Base-by-base conservation (phyloP, 2,329 filamentous ascomycete genomes). In the Trichoderma sp. region DNA sequence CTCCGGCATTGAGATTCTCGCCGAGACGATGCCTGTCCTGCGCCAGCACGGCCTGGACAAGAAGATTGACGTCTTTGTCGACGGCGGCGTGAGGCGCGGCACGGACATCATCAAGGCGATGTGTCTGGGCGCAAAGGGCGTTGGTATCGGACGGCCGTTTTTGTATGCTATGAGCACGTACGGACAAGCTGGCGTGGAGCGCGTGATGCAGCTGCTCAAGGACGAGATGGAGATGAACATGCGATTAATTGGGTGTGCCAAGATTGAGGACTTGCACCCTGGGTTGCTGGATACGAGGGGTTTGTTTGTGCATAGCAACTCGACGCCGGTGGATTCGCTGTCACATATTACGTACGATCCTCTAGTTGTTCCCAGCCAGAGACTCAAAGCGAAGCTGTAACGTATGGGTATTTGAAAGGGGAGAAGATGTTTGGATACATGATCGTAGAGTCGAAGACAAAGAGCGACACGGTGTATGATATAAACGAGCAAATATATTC, bases 151-250 rank as follows among this genome's bases (percentile, higher is more conserved):
- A 4, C 89, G 97, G 5, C 97, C 97, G 29, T 98, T 99, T 88
- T 85, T 99, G 76, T 99, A 95, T 82, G 96, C 97, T 81, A 98
- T 99, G 96, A 94, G 93, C 77, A 91, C 95, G 11, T 98, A 98
- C 81, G 97, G 97, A 1, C 86, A 94, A 76, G 88, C 92, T 3
- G 97, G 97, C 78, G 96, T 98, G 24, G 94, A 97, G 81, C 90
- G 94, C 41, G 97, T 97, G 38, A 98, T 98, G 93, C 93, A 95
- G 84, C 86, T 98, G 75, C 89, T 98, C 79, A 95, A 94, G 86
- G 97, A 98, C 81, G 97, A 99, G 89, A 94, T 99, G 91, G 95
- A 97, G 87, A 98, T 98, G 96, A 97, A 96, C 82, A 98, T 99
- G 97, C 91, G 97, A 7, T 87, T 99, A 77, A 95, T 99, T 79